phyloP scores from a whole-genome alignment of 2,329 filamentous ascomycete species.

The Aspergillus tamarii region DNA sequence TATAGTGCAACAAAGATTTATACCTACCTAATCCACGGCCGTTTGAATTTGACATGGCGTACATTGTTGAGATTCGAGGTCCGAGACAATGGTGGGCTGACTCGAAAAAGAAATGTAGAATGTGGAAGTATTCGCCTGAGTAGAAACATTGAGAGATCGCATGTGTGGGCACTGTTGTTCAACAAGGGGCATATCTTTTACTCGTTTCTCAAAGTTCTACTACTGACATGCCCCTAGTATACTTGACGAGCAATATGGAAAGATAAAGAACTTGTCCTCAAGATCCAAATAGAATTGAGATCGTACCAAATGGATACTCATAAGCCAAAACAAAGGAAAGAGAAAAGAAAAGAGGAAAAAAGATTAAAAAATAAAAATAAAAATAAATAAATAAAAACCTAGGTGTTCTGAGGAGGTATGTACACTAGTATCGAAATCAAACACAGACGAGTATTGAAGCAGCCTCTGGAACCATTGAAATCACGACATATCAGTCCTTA shows the following conservation, averaged over 20 bases:
- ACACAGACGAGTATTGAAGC: not conserved
- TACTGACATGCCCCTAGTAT: not conserved
- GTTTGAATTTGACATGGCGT: conserved; percentile 38
- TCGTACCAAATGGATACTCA: not conserved
- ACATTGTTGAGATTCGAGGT: conserved; percentile 25
- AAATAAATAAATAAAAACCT: not conserved
- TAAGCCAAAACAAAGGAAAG: not conserved
- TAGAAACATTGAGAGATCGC: conserved; percentile 37
- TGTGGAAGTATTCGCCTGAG: conserved; percentile 33
- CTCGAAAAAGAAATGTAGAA: conserved; percentile 27
- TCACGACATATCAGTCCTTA: not conserved
- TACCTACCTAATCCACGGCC: conserved; percentile 38
- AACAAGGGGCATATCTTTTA: conserved; percentile 12
- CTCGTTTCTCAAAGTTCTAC: not conserved
- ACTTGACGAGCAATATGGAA: not conserved
- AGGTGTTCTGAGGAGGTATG: not conserved
- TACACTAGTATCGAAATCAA: not conserved
- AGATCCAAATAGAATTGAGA: not conserved
- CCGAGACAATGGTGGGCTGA: conserved; percentile 24
- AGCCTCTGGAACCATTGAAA: too few relatives aligned
- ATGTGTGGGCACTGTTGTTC: conserved; percentile 15
- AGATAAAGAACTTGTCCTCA: not conserved
- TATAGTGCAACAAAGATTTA: not conserved
- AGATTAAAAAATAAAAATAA: too few relatives aligned
- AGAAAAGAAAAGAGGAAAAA: not conserved